Evolutionary conservation across 2,329 filamentous ascomycete species (phyloP).

Genomic region (Didymella pomorum): DNA sequence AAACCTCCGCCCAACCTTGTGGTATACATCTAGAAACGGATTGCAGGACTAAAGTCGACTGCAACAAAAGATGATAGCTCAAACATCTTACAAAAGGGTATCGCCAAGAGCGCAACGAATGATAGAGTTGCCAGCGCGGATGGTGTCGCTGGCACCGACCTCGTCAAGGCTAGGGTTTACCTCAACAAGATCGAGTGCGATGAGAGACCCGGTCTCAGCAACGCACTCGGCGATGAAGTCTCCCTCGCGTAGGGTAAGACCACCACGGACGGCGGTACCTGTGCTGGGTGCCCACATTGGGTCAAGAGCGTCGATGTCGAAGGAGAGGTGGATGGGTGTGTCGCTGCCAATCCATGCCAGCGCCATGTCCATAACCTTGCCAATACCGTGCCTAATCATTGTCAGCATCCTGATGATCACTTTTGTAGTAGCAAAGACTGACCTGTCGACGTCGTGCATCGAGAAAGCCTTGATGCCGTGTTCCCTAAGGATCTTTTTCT

Average conservation of each 20-base stretch:
- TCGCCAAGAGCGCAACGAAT: conserved; percentile 93
- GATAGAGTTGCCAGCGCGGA: conserved; percentile 87
- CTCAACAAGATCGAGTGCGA: conserved; percentile 66
- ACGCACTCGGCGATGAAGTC: conserved; percentile 89
- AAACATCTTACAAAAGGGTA: conserved; percentile 71
- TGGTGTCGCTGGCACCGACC: conserved; percentile 80
- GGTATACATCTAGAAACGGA: conserved; percentile 8
- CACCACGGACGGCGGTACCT: conserved; percentile 91
- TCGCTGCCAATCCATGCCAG: conserved; percentile 92
- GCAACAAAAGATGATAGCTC: not conserved
- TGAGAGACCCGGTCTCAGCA: conserved; percentile 63
- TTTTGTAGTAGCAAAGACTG: conserved; percentile 40
- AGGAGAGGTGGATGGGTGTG: conserved; percentile 95
- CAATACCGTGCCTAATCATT: conserved; percentile 79
- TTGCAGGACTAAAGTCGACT: conserved; percentile 8
- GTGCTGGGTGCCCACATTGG: conserved; percentile 97
- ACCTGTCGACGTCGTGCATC: conserved; percentile 98
- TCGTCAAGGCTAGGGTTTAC: conserved; percentile 60
- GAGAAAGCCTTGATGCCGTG: conserved; percentile 94
- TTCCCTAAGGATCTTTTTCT: conserved; percentile 91
- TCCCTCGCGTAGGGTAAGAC: conserved; percentile 90
- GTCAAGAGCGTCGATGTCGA: conserved; percentile 96
- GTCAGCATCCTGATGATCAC: conserved; percentile 1
- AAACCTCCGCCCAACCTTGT: not conserved
- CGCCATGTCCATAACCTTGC: conserved; percentile 97